Percentiles rank a stretch among this genome's conserved stretches.
Evolutionary conservation across 23 red algal species (phyloP).

Genomic region (Gracilaria vermiculophylla): DNA sequence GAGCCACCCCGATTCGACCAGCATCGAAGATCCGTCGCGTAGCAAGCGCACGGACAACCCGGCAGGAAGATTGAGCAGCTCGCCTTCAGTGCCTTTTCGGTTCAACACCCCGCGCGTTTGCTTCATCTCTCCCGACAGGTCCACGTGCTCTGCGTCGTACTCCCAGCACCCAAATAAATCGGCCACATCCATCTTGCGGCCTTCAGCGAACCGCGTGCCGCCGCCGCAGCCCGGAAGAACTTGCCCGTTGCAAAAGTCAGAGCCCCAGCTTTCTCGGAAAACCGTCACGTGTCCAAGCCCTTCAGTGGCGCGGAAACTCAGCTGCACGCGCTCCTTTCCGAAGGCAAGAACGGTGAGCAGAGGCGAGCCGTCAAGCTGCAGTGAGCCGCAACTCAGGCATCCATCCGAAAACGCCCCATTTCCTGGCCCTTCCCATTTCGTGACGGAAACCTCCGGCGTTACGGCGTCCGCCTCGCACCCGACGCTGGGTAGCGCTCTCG

Average conservation of each 20-base stretch:
- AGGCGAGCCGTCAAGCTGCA: neutral
- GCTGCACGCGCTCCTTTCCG: conserved; percentile 38
- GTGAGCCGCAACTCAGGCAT: neutral
- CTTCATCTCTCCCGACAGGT: neutral
- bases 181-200: neutral
- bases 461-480: conserved; percentile 80
- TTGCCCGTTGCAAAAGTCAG: conserved; percentile 22
- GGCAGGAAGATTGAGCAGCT: neutral
- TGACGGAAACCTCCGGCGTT: conserved; percentile 28
- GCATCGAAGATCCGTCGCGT: neutral
- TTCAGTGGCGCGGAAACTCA: conserved; percentile 5
- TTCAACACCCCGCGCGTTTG: neutral
- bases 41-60: neutral
- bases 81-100: neutral
- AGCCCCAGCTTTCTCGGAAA: conserved; percentile 45
- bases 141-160: neutral
- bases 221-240: conserved; percentile 74
- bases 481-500: conserved; percentile 64
- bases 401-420: conserved; percentile 56
- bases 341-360: neutral
- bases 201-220: conserved; percentile 14
- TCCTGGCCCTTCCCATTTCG: neutral
- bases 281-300: conserved; percentile 3
- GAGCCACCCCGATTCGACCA: conserved; percentile 17
- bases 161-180: neutral